Conservation (phyloP, 306 rosid species). For the Vigna reflexopilosa region DNA sequence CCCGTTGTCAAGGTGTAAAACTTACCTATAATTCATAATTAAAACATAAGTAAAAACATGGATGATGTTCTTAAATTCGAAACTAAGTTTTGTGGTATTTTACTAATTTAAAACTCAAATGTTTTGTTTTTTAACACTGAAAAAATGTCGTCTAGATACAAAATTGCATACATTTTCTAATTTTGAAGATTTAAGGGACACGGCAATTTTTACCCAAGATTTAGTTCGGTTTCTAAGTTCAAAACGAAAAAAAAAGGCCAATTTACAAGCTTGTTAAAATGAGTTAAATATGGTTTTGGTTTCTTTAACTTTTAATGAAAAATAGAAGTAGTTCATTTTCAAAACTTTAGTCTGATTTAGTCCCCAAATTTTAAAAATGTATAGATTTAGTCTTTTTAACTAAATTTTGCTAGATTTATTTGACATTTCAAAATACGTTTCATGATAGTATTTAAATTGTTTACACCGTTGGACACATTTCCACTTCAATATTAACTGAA, state of each 20-base stretch:
- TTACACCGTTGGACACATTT: too few relatives aligned
- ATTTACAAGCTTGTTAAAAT: not conserved
- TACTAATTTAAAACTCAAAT: not conserved
- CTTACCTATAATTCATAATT: constrained; percentile 65
- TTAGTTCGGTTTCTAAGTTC: not conserved
- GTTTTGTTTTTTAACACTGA: not conserved
- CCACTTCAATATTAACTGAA: too few relatives aligned
- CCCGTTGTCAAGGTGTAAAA: constrained; percentile 92
- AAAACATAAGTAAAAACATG: not conserved
- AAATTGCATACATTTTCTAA: not conserved
- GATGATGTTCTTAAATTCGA: too few relatives aligned
- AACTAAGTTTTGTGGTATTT: not conserved
- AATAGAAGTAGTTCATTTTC: too few relatives aligned
- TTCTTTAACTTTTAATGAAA: too few relatives aligned
- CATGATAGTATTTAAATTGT: too few relatives aligned
- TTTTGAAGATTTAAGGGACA: not conserved
- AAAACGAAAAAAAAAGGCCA: not conserved
- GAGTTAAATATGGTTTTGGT: too few relatives aligned
- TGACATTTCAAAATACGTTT: too few relatives aligned
- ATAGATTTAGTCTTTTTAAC: too few relatives aligned
- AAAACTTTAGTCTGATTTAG: too few relatives aligned
- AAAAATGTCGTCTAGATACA: not conserved
- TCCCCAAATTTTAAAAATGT: too few relatives aligned
- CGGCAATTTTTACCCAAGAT: not conserved
- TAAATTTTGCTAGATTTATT: too few relatives aligned